These are phyloP conservation scores for Chenopodium quinoa DNA, from an alignment of 148 eudicot genomes.

Conservation along the genomic window DNA sequence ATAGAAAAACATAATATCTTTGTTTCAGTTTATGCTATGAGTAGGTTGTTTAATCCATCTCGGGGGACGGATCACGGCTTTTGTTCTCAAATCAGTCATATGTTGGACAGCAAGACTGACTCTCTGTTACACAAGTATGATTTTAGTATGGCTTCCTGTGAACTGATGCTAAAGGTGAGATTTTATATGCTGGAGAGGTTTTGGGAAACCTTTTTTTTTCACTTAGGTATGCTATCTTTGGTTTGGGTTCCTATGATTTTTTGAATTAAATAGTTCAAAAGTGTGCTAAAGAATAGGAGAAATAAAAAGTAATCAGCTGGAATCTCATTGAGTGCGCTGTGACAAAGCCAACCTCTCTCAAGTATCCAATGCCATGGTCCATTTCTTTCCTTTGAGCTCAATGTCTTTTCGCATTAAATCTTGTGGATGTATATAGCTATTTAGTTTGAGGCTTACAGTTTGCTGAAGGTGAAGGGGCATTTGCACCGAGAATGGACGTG, in stretches of 20 bases:
- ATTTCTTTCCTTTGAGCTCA: not conserved
- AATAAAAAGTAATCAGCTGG: constrained; percentile 3
- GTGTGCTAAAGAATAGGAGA: not conserved
- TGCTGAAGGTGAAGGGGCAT: not conserved
- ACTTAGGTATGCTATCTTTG: not conserved
- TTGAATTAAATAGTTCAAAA: not conserved
- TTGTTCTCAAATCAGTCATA: too few species aligned
- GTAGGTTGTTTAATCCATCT: too few species aligned
- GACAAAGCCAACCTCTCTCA: constrained; percentile 20
- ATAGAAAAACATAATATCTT: not conserved
- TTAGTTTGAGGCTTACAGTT: not conserved
- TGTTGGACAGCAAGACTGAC: not conserved
- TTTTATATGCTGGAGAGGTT: not conserved
- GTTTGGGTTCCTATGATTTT: not conserved
- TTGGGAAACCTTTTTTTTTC: not conserved
- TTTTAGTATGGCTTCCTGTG: not conserved
- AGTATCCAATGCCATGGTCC: constrained; percentile 25
- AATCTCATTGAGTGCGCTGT: constrained; percentile 25
- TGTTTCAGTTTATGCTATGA: too few species aligned
- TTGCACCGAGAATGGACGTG: not conserved
- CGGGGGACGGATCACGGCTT: not conserved
- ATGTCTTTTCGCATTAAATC: not conserved
- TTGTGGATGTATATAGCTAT: constrained; percentile 9
- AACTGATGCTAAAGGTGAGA: not conserved
- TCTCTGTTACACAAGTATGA: not conserved